Evolutionary conservation across 2,329 filamentous ascomycete species (phyloP).

Genomic region (Diaporthe destruens): DNA sequence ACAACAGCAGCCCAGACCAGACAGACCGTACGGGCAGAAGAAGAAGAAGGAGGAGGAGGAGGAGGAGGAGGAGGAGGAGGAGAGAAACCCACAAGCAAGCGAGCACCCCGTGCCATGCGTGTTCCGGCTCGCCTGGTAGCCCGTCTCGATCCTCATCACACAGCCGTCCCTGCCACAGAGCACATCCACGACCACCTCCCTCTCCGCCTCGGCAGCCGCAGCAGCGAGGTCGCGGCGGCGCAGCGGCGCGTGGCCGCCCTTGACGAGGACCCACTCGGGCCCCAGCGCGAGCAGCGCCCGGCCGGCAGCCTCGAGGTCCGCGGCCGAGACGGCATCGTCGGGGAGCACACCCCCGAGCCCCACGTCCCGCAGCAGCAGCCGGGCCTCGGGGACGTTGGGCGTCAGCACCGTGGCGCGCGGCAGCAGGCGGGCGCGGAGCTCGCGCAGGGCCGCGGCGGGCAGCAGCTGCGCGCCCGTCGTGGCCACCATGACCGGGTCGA

Average conservation of each 20-base stretch:
- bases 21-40: too few relatives aligned
- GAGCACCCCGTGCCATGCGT: slow-evolving; percentile 97
- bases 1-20: too few relatives aligned
- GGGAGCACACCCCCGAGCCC: slow-evolving; percentile 58
- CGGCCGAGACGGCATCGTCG: slow-evolving; percentile 59
- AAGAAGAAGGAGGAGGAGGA: background rate
- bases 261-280: slow-evolving; percentile 84
- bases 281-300: slow-evolving; percentile 76
- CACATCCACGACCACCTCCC: slow-evolving; percentile 79
- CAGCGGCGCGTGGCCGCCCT: slow-evolving; percentile 91
- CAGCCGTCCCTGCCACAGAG: slow-evolving; percentile 72
- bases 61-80: too few relatives aligned
- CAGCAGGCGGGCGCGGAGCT: slow-evolving; percentile 71
- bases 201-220: slow-evolving; percentile 70
- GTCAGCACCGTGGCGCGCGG: slow-evolving; percentile 78
- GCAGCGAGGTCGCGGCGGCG: slow-evolving; percentile 70
- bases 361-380: slow-evolving; percentile 70
- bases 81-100: slow-evolving; percentile 80
- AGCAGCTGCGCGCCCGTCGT: slow-evolving; percentile 82
- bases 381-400: slow-evolving; percentile 82
- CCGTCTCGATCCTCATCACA: slow-evolving; percentile 74
- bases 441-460: slow-evolving; percentile 71
- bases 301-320: slow-evolving; percentile 78
- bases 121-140: slow-evolving; percentile 79
- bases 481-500: slow-evolving; percentile 93